Evolutionary conservation across 2,329 filamentous ascomycete genomes (phyloP).

Genomic region (Exophiala dermatitidis): DNA sequence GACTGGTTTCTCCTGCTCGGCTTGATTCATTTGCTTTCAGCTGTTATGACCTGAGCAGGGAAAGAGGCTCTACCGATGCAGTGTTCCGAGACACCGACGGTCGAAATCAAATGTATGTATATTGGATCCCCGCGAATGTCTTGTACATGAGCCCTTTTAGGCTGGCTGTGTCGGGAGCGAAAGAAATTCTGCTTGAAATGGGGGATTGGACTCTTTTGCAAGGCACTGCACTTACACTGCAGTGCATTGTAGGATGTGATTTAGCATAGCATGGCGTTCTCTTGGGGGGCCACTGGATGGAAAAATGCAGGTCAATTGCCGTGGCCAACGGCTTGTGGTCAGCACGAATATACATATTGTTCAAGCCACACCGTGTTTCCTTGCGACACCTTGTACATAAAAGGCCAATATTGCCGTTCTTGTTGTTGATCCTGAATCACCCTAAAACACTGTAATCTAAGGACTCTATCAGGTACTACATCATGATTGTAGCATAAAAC

Average conservation of each 20-base stretch:
- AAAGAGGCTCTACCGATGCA: no score
- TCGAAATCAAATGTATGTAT: not conserved
- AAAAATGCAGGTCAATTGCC: not conserved
- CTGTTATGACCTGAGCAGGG: not conserved
- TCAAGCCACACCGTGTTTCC: no score
- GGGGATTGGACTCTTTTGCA: not conserved
- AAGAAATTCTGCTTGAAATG: not conserved
- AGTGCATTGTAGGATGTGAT: constrained; percentile 1
- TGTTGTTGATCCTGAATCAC: no score
- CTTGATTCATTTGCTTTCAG: not conserved
- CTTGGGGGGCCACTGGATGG: constrained; percentile 1
- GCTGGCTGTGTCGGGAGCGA: not conserved
- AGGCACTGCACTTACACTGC: not conserved
- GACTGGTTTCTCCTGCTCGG: not conserved
- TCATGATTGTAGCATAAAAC: no score
- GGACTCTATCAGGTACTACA: no score
- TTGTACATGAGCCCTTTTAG: not conserved
- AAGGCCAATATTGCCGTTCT: no score
- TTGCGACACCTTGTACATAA: no score
- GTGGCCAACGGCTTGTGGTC: not conserved
- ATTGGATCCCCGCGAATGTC: constrained; percentile 2
- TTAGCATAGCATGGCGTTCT: constrained; percentile 24
- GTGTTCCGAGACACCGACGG: no score
- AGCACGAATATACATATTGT: no score
- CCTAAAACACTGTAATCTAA: no score